Evolutionary conservation across 208 protist species (phyloP), one percentile per base, ranked within the genome.

Genomic region (Crithidia acanthocephali): DNA sequence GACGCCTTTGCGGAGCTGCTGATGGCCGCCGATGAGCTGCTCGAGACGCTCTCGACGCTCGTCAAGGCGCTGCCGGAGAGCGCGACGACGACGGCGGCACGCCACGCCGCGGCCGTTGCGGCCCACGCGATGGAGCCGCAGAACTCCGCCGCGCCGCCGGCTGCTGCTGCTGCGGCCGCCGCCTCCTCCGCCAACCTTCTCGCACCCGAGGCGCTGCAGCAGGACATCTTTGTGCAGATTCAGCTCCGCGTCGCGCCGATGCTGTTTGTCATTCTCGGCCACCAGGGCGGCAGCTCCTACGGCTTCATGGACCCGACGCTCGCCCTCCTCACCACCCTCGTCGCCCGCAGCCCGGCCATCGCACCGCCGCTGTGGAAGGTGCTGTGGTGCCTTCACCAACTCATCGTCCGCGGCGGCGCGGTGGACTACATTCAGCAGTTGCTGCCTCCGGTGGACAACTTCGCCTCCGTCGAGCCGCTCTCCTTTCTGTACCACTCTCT

Each of bases 391-490:
- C 56, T 94, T 37, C 71, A 94, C 72, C 84, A 82, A 23, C 61
- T 95, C 16, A 58, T 93, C 20, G 75, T 82, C 25, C 47, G 81
- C 37, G 79, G 83, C 23, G 92, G 85, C 44, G 87, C 92, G 2
- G 73, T 83, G 11, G 95, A 98, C 72, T 98, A 98, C 74, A 90
- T 98, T 74, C 58, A 62, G 7, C 63, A 91, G 52, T 86, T 98
- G 61, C 81, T 98, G 25, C 79, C 91, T 25, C 91, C 93, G 37
- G 61, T 98, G 13, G 95, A 98, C 68, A 98, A 98, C 81, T 97
- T 87, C 69, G 81, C 91, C 50, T 90, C 74, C 1, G 87, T 93
- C 22, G 89, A 92, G 51, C 88, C 92, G 0, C 47, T 83, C 18
- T 37, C 48, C 16, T 98, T 98, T 59, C 52, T 81, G 79, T 64